phyloP scores from a whole-genome alignment of 2,329 filamentous ascomycete species.

The Pseudomassariella vexata region DNA sequence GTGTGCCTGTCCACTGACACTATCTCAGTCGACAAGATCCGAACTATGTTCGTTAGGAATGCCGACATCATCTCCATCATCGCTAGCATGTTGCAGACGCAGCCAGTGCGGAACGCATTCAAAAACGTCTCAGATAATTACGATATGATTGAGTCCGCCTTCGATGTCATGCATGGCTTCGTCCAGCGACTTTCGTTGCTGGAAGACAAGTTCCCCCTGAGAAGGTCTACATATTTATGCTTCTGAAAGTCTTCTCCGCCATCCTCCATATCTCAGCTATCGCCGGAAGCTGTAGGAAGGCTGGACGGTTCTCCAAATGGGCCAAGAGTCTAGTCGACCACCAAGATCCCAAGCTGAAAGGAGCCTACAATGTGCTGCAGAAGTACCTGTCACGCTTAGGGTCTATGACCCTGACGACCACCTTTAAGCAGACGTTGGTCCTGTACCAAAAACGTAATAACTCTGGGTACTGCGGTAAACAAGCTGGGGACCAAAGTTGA shows the following conservation, averaged over 20 bases:
- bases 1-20: too few relatives aligned
- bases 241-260: slow-evolving; percentile 8
- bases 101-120: slow-evolving; percentile 2
- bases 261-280: slow-evolving; percentile 11
- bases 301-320: slow-evolving; percentile 8
- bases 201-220: slow-evolving; percentile 6
- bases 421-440: slow-evolving; percentile 3
- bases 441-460: not conserved
- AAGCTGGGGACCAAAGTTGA: not conserved
- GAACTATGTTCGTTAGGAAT: slow-evolving; percentile 1
- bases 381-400: slow-evolving; percentile 7
- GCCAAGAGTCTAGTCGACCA: slow-evolving; percentile 7
- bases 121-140: slow-evolving; percentile 6
- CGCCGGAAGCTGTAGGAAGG: slow-evolving; percentile 5
- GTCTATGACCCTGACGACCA: slow-evolving; percentile 1
- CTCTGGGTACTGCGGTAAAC: not conserved
- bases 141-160: slow-evolving; percentile 6
- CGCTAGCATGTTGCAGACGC: slow-evolving; percentile 3
- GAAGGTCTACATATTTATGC: slow-evolving; percentile 4
- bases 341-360: slow-evolving; percentile 7
- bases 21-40: slow-evolving; percentile 3
- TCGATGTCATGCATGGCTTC: slow-evolving; percentile 10
- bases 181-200: slow-evolving; percentile 7
- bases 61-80: slow-evolving; percentile 1
- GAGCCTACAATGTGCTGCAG: slow-evolving; percentile 5